Base-by-base conservation (phyloP, 345 rosid genomes). In the Angophora floribunda region DNA sequence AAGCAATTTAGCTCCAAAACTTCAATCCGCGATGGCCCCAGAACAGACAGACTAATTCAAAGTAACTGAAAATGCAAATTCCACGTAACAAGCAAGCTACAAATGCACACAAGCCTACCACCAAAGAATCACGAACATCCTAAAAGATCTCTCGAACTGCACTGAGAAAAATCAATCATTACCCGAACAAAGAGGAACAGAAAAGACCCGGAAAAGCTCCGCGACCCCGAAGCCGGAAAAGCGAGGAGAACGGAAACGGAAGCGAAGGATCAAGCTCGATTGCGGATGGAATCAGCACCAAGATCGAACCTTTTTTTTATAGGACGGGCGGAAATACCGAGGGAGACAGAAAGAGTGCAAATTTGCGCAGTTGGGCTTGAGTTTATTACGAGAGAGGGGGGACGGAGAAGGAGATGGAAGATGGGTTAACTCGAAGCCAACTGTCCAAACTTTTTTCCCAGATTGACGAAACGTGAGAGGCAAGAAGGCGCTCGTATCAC, bases 371-470 rank as follows among this genome's bases (percentile, higher is more conserved):
- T 24, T 17, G 82, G 78, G 75, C 49, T 26, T 45, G 90, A 85
- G 92, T 87, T 88, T 86, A 89, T 70, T 45, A 45, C 88, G 67
- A 90, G 88, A 89, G 41, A 51, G 26, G 90, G 91, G 88, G 79
- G 93, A 89, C 94, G 94, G 93, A 91, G 92, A 91, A 87, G 94
- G 87, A 85, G 92, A 91, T 88, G 90, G 36, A 13, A 67, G 45
- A 16, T 52, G 85, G 85, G 82, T 75, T 75, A 41, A 75, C 82
- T 75, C 49, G 19, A 22, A 75, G 44, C 70, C 21, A 53, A 79
- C n/a, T 52, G 86, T 36, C 85, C 75, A 36, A 51, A 55, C 61
- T 55, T 44, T 51, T 53, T 44, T 51, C 86, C 61, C 61, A 55
- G 65, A 41, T 52, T 21, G 79, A 63, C 59, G 86, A 51, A 85